Base-by-base conservation (phyloP, 345 rosid genomes). In the Rhizophora mangle region DNA sequence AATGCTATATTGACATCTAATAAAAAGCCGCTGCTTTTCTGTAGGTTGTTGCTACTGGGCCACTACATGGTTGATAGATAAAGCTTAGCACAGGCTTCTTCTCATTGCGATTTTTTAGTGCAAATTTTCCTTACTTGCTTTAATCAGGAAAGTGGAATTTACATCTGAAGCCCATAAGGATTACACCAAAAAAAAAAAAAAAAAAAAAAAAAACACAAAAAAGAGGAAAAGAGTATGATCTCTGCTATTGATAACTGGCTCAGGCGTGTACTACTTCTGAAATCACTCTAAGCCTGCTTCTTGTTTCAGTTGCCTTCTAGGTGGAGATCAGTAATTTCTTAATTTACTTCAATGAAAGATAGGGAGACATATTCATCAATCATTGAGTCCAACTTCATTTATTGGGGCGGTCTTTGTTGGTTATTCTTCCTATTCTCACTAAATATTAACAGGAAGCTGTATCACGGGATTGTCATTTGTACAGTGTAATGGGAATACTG, bases 51-150 rank as follows among this genome's bases (percentile, higher is more conserved):
- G 76, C 73, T 22, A 68, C 76, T 31, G 76, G 27, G 60, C 72
- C 61, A 58, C 73, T 37, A 58, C 72, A 11, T 77, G 76, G 80
- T 68, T 77, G 76, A 54, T 72, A 61, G 80, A 77, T 31, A 77
- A 77, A 67, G 73, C 80, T 72, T 76, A 76, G 10, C 70, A 73
- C 16, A 57, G 80, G 69, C 53, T 76, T 52, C 76, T 76, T 63
- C 76, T 76, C 43, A 76, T 68, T 57, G 80, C 72, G 58, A 71
- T 76, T 46, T 57, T 49, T 43, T 47, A 56, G 6, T 24, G 30
- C 60, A 56, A 7, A 24, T 24, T 56, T 56, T 30, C 13, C 29
- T 27, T 56, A 31, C 5, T 3, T 15, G 3, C 49, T 36, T 62
- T 26, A 34, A 20, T 26, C 32, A 30, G 21, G 49, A 21, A 21